Conservation (phyloP, 2,329 filamentous ascomycete genomes). For the Nannizziopsis arthrosporioides region DNA sequence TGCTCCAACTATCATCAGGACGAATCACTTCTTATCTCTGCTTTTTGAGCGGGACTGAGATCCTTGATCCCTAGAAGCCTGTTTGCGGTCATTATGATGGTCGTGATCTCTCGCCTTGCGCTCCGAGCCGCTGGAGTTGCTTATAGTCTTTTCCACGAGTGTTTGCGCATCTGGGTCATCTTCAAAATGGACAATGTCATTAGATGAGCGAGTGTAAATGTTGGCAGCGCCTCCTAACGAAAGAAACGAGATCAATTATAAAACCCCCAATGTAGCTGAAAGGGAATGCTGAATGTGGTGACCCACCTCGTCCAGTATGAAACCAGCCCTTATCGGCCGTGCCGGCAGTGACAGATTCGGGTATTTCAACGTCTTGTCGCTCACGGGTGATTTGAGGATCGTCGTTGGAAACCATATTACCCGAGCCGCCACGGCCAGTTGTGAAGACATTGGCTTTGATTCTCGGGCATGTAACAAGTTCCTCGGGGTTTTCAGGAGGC, state of each 20-base stretch:
- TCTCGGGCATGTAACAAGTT: slow-evolving; percentile 62
- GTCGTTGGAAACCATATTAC: slow-evolving; percentile 70
- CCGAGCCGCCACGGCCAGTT: slow-evolving; percentile 75
- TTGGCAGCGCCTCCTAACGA: slow-evolving; percentile 9
- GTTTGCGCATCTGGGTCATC: neutral
- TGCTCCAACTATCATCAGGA: neutral
- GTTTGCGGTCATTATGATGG: neutral
- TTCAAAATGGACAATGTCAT: neutral
- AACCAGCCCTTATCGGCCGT: slow-evolving; percentile 27
- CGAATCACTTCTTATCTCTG: neutral
- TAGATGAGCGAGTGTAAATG: neutral
- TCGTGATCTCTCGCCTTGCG: neutral
- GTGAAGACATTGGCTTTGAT: slow-evolving; percentile 77
- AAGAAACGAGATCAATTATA: neutral
- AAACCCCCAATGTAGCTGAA: neutral
- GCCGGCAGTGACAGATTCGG: slow-evolving; percentile 24
- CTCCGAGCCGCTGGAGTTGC: slow-evolving; percentile 3
- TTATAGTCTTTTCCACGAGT: neutral
- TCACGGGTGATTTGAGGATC: slow-evolving; percentile 57
- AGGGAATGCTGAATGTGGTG: neutral
- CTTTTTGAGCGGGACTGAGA: neutral
- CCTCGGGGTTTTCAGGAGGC: slow-evolving; percentile 42
- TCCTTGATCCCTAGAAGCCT: neutral
- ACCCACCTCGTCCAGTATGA: slow-evolving; percentile 35
- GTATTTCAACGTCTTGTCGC: slow-evolving; percentile 67